phyloP scores from a whole-genome alignment of 2,329 filamentous ascomycete genomes.

The Coleophoma crateriformis region DNA sequence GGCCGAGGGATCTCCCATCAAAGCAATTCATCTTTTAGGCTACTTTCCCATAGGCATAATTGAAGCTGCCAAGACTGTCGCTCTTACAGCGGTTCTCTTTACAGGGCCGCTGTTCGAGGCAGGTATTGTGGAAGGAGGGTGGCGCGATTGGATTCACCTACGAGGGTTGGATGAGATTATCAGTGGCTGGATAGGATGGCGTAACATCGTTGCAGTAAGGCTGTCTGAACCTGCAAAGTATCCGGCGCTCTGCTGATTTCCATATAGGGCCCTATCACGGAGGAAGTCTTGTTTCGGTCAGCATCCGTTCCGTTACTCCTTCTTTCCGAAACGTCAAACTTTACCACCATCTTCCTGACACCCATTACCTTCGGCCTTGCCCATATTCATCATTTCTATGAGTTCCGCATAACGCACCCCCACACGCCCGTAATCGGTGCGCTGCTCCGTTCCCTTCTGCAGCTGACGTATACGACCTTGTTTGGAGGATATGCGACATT shows the following conservation, averaged over 20 bases:
- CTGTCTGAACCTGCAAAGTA: constrained; percentile 11
- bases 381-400: constrained; percentile 93
- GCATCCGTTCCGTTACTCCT: constrained; percentile 79
- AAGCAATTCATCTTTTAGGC: constrained; percentile 66
- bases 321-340: constrained; percentile 47
- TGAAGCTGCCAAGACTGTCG: constrained; percentile 59
- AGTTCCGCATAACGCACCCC: constrained; percentile 79
- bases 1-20: constrained; percentile 41
- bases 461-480: constrained; percentile 84
- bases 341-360: constrained; percentile 68
- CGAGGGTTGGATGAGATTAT: constrained; percentile 53
- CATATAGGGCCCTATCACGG: constrained; percentile 69
- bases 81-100: constrained; percentile 75
- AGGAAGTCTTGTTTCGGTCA: constrained; percentile 91
- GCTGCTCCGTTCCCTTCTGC: constrained; percentile 68
- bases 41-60: constrained; percentile 69
- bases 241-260: background rate
- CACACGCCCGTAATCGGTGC: constrained; percentile 57
- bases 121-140: constrained; percentile 66
- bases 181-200: constrained; percentile 73
- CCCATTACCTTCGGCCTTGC: constrained; percentile 90
- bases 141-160: constrained; percentile 57
- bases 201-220: constrained; percentile 79
- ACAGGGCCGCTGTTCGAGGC: constrained; percentile 77
- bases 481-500: constrained; percentile 95